Evolutionary conservation across 1,284 basidiomycete species (phyloP), one percentile per base, ranked within the genome.

Genomic region (Thecaphora thlaspeos): DNA sequence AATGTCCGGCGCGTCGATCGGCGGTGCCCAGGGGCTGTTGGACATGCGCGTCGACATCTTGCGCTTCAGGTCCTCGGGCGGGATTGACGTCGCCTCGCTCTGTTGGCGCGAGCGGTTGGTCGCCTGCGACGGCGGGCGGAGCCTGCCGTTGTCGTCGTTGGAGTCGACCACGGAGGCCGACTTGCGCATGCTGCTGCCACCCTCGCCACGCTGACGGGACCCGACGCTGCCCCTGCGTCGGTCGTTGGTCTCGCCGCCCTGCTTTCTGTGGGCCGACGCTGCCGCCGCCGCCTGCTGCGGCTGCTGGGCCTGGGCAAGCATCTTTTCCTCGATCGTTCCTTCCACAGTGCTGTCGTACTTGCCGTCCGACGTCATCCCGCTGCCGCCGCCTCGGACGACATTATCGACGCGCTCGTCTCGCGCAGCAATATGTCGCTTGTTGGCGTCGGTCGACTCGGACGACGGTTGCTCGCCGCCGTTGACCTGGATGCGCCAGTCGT

Each of bases 41-140:
- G 69, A 71, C 61, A 71, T 68, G 23, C 64, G 55, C 7, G 36
- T 22, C 10, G 57, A 44, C 8, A 70, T 42, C 44, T 57, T 61
- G 22, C 56, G 52, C 19, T 56, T 57, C 8, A 52, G 30, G 18
- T 64, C 61, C 2, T 64, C 61, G 4, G 23, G 23, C 10, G 32
- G 17, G 32, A 34, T 34, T 15, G 32, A 34, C 32, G 32, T 34
- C 15, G 32, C 32, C 32, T 34, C 32, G 32, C 32, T 34, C 32
- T 11, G 11, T 15, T 14, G 32, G 10, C 32, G 32, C 32, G 32
- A 34, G 11, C 32, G 32, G 7, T 7, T 34, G 7, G 32, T 34
- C 10, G 32, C 32, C 32, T 34, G 32, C 15, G 32, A 34, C 32
- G 32, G 32, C 32, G 32, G 32, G 10, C 32, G 32, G 10, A 34